phyloP scores from a whole-genome alignment of 495 filamentous ascomycete genomes.

The Penicillium mononematosum region DNA sequence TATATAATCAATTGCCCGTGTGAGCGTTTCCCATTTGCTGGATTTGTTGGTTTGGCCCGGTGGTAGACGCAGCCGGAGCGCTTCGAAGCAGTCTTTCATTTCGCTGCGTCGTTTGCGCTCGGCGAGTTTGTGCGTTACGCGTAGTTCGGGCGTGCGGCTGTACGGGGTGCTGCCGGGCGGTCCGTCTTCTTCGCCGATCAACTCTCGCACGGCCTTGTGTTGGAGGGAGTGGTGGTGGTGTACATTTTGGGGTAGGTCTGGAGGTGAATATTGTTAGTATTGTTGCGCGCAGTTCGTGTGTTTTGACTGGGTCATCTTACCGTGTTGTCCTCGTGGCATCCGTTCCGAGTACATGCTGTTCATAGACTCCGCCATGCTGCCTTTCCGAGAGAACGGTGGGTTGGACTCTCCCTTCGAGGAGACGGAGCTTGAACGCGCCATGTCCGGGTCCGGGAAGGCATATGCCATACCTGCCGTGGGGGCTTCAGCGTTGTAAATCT shows the following conservation, averaged over 20 bases:
- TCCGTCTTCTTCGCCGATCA: constrained; percentile 60
- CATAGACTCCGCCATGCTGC: constrained; percentile 70
- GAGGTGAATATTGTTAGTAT: constrained; percentile 15
- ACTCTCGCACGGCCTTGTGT: constrained; percentile 65
- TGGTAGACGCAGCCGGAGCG: constrained; percentile 76
- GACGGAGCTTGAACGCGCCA: constrained; percentile 51
- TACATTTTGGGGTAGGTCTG: constrained; percentile 50
- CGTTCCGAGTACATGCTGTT: constrained; percentile 75
- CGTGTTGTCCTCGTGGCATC: constrained; percentile 68
- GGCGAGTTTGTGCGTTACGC: constrained; percentile 92
- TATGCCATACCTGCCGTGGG: constrained; percentile 80
- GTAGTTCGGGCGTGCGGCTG: constrained; percentile 90
- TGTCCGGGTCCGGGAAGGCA: constrained; percentile 77
- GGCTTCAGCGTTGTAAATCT: constrained; percentile 75
- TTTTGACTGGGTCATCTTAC: constrained; percentile 24
- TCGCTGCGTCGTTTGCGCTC: constrained; percentile 94
- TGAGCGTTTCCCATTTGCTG: constrained; percentile 99
- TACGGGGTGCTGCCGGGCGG: constrained; percentile 68
- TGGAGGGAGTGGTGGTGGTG: constrained; percentile 81
- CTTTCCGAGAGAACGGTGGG: constrained; percentile 59
- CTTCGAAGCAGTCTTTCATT: constrained; percentile 97
- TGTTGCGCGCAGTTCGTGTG: constrained; percentile 4
- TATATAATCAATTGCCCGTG: constrained; percentile 52
- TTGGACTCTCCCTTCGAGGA: constrained; percentile 54
- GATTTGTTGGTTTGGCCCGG: constrained; percentile 88